Evolutionary conservation across 2,329 filamentous ascomycete species (phyloP).

Genomic region (Claviceps paspali): DNA sequence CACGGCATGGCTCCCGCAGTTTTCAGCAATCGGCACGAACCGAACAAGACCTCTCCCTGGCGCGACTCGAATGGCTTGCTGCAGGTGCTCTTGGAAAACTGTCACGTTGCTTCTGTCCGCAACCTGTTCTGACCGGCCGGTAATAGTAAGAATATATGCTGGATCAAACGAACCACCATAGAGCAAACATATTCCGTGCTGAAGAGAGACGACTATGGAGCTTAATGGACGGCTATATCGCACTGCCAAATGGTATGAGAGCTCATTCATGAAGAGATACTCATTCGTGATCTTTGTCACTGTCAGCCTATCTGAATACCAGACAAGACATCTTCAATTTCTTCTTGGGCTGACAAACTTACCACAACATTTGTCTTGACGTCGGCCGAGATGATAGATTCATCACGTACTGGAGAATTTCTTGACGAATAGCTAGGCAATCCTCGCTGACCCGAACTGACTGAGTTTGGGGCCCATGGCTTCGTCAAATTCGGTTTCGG

Average conservation of each 20-base stretch:
- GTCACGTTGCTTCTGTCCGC: slow-evolving; percentile 65
- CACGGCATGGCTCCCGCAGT: slow-evolving; percentile 56
- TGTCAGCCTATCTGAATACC: background rate
- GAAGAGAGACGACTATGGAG: slow-evolving; percentile 60
- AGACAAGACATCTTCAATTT: background rate
- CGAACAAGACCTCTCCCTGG: slow-evolving; percentile 55
- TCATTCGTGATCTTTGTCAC: slow-evolving; percentile 52
- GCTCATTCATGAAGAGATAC: slow-evolving; percentile 55
- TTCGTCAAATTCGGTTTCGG: slow-evolving; percentile 4
- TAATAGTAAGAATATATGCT: slow-evolving; percentile 64
- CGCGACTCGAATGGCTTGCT: slow-evolving; percentile 51
- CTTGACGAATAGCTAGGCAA: background rate
- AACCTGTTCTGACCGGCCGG: slow-evolving; percentile 51
- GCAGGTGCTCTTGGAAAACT: slow-evolving; percentile 63
- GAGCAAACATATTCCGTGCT: slow-evolving; percentile 59
- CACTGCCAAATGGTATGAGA: slow-evolving; percentile 57
- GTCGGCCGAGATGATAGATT: slow-evolving; percentile 6
- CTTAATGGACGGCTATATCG: slow-evolving; percentile 62
- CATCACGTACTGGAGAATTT: slow-evolving; percentile 1
- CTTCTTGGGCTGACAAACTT: slow-evolving; percentile 3
- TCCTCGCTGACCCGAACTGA: background rate
- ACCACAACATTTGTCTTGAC: slow-evolving; percentile 19
- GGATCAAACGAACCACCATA: slow-evolving; percentile 64
- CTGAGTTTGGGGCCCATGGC: slow-evolving; percentile 2
- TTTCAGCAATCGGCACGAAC: slow-evolving; percentile 55